phyloP scores from a whole-genome alignment of 73 alveolate genomes.

The Tetrahymena borealis region DNA sequence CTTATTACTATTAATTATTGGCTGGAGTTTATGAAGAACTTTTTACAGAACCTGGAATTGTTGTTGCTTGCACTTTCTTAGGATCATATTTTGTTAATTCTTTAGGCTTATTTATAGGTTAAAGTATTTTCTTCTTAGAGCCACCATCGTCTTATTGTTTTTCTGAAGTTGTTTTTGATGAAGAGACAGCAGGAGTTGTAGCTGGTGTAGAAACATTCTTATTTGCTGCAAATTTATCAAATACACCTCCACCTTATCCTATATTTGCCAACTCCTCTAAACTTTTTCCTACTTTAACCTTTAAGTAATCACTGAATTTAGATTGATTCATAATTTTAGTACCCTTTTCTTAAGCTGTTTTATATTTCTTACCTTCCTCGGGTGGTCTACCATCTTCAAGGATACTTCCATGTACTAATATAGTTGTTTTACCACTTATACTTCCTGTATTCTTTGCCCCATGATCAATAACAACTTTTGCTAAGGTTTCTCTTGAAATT shows the following conservation, averaged over 20 bases:
- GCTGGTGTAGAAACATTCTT: background rate
- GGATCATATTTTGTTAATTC: background rate
- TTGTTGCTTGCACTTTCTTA: no score
- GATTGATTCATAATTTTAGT: conserved; percentile 62
- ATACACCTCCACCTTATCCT: background rate
- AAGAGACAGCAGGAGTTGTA: no score
- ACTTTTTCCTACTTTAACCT: conserved; percentile 49
- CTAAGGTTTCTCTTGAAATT: conserved; percentile 53
- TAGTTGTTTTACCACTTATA: conserved; percentile 84
- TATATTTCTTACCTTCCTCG: conserved; percentile 84
- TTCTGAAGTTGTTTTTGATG: no score
- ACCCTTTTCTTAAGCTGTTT: conserved; percentile 64
- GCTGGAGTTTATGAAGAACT: background rate
- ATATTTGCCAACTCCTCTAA: conserved; percentile 15
- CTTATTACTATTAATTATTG: background rate
- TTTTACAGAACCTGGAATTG: no score
- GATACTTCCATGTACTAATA: conserved; percentile 72
- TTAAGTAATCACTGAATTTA: conserved; percentile 62
- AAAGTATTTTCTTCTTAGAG: background rate
- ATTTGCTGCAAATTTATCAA: background rate
- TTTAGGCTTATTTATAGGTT: background rate
- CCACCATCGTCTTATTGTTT: background rate
- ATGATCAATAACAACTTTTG: conserved; percentile 32
- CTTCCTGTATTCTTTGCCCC: conserved; percentile 76
- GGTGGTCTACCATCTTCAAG: conserved; percentile 97